Percentiles rank a stretch among this genome's conserved stretches.
phyloP scores from a whole-genome alignment of 2,329 filamentous ascomycete genomes.

The Alternaria triticina region DNA sequence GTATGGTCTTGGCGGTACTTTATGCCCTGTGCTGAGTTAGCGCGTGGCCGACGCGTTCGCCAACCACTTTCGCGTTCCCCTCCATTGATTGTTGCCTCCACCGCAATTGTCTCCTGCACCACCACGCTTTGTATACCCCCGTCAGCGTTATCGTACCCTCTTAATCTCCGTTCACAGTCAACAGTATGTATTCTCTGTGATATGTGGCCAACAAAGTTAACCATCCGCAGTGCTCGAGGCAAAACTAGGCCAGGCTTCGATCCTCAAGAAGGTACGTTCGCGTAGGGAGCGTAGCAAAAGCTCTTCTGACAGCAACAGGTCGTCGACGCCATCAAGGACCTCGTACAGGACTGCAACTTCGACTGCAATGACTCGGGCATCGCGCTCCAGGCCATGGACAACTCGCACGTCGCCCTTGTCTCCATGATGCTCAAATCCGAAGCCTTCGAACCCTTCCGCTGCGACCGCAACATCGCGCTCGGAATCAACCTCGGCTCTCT shows the following conservation, averaged over 20 bases:
- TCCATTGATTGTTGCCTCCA: slow-evolving; percentile 26
- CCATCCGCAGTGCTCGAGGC: slow-evolving; percentile 81
- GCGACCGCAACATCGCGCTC: slow-evolving; percentile 97
- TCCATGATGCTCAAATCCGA: slow-evolving; percentile 99
- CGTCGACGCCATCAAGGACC: slow-evolving; percentile 98
- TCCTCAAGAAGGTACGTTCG: slow-evolving; percentile 86
- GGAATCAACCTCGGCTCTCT: slow-evolving; percentile 96
- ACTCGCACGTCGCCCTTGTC: slow-evolving; percentile 97
- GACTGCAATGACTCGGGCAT: slow-evolving; percentile 99
- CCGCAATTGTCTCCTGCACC: slow-evolving; percentile 11
- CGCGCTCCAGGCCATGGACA: slow-evolving; percentile 99
- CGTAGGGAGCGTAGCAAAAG: background rate
- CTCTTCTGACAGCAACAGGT: slow-evolving; percentile 63
- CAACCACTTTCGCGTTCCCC: slow-evolving; percentile 26
- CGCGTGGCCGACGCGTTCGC: slow-evolving; percentile 28
- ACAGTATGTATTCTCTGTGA: slow-evolving; percentile 21
- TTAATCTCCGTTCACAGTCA: slow-evolving; percentile 12
- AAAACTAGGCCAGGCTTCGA: slow-evolving; percentile 89
- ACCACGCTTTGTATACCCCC: slow-evolving; percentile 11
- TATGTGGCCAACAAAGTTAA: slow-evolving; percentile 23
- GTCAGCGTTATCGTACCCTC: background rate
- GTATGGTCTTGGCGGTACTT: slow-evolving; percentile 10
- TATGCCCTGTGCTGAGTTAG: slow-evolving; percentile 22
- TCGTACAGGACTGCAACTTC: slow-evolving; percentile 99
- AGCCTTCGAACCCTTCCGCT: slow-evolving; percentile 92